Evolutionary conservation across 1,284 basidiomycete species (phyloP).

Genomic region (Apiotrichum veenhuisii): DNA sequence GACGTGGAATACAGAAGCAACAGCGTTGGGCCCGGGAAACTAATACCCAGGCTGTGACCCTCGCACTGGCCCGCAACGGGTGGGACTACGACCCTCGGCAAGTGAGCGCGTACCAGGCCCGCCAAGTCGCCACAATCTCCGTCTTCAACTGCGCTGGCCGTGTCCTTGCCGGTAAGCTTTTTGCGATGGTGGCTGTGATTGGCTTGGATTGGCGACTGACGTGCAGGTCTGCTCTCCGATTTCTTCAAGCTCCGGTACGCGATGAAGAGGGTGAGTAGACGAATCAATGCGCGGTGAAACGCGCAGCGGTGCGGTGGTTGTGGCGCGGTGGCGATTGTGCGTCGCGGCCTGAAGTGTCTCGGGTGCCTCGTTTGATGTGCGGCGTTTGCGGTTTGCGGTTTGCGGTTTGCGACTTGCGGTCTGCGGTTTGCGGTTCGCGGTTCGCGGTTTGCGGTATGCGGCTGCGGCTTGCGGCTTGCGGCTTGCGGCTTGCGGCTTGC

Average conservation of each 20-base stretch:
- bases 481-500: no score
- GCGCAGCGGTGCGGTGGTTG: no score
- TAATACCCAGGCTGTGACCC: slow-evolving; percentile 62
- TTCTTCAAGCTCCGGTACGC: slow-evolving; percentile 59
- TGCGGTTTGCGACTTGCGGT: no score
- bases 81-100: slow-evolving; percentile 61
- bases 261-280: slow-evolving; percentile 57
- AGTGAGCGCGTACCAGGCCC: slow-evolving; percentile 72
- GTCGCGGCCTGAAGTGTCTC: background rate
- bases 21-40: background rate
- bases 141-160: slow-evolving; percentile 79
- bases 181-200: background rate
- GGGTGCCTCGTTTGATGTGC: background rate
- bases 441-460: no score
- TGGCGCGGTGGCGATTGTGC: no score
- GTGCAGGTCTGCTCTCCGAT: slow-evolving; percentile 67
- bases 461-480: no score
- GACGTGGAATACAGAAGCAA: background rate
- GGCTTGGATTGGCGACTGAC: background rate
- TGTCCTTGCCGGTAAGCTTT: slow-evolving; percentile 62
- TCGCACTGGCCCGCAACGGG: slow-evolving; percentile 70
- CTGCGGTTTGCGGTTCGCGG: no score
- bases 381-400: no score
- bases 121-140: slow-evolving; percentile 79
- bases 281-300: no score